These are phyloP conservation scores for Vitis cinerea DNA, from an alignment of 164 flowering plant genomes.

Conservation along the genomic window DNA sequence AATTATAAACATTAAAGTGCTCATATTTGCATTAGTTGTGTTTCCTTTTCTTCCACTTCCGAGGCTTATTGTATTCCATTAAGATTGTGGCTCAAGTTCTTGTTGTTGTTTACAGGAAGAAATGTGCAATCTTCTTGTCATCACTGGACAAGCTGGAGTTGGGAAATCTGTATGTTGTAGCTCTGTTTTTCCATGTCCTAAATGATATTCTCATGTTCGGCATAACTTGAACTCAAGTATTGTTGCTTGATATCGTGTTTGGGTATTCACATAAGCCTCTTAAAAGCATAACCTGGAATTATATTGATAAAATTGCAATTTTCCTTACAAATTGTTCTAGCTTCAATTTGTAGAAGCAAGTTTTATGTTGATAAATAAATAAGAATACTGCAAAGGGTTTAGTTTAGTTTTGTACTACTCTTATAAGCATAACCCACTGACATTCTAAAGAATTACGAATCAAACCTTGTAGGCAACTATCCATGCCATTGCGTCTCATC, in stretches of 20 bases:
- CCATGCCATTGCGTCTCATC: conserved; percentile 66
- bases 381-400: too few relatives aligned
- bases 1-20: neutral
- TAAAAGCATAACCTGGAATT: too few relatives aligned
- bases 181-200: neutral
- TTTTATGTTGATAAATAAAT: neutral
- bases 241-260: too few relatives aligned
- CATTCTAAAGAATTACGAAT: neutral
- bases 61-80: neutral
- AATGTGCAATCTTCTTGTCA: conserved; percentile 42
- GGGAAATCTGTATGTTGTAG: conserved; percentile 86
- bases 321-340: too few relatives aligned
- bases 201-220: too few relatives aligned
- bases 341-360: too few relatives aligned
- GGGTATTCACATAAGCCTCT: too few relatives aligned
- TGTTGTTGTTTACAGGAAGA: conserved; percentile 39
- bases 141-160: conserved; percentile 86
- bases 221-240: too few relatives aligned
- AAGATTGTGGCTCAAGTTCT: neutral
- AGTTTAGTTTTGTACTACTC: neutral
- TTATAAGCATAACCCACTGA: neutral
- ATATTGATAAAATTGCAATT: too few relatives aligned
- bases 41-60: neutral
- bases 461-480: conserved; percentile 64
- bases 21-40: neutral